Evolutionary conservation across 2,329 filamentous ascomycete genomes (phyloP).

Genomic region (Penicillium polonicum): DNA sequence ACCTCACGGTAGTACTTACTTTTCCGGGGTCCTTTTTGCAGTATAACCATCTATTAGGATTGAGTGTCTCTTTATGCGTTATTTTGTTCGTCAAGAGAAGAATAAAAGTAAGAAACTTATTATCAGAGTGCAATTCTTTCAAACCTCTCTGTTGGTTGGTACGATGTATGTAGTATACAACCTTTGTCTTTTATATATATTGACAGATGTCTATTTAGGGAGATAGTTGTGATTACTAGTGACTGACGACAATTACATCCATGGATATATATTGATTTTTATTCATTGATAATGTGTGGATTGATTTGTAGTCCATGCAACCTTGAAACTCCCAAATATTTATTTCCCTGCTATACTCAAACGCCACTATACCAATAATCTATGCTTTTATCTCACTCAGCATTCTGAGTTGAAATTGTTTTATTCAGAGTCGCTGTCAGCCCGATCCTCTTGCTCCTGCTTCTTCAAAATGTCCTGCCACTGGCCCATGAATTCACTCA

Average conservation of each 20-base stretch:
- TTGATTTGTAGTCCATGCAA: not conserved
- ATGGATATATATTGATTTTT: not conserved
- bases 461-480: constrained; percentile 63
- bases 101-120: not conserved
- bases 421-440: constrained; percentile 34
- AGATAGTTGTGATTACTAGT: not conserved
- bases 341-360: not conserved
- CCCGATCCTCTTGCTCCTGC: constrained; percentile 42
- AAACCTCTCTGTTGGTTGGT: not conserved
- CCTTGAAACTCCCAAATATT: not conserved
- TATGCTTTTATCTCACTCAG: not conserved
- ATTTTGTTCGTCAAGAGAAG: not conserved
- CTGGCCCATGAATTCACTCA: constrained; percentile 75
- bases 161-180: not conserved
- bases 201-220: not conserved
- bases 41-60: too few species aligned
- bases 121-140: not conserved
- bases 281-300: not conserved
- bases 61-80: not conserved
- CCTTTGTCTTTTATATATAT: not conserved
- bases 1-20: not conserved
- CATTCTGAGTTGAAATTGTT: not conserved
- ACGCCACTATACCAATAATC: constrained; percentile 12
- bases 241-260: not conserved
- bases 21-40: too few species aligned